Evolutionary conservation across 164 flowering plant species (phyloP), one percentile per base, ranked within the genome.

Genomic region (Protea cynaroides): DNA sequence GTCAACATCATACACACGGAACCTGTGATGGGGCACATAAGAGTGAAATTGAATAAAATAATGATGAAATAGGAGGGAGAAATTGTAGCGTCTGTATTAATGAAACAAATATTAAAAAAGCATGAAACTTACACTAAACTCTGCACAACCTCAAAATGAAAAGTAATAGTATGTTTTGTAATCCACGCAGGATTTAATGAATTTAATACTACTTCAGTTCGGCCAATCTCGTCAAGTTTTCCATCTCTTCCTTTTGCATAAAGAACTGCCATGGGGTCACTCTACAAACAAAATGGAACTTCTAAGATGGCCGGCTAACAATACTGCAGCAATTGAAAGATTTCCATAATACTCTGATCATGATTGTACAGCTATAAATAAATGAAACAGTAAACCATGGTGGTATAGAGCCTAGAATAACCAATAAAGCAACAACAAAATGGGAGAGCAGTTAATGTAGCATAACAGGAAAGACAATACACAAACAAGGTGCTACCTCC

Each of bases 1-100:
- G 74, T 90, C 95, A 66, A 89, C 81, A 76, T 93, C 95, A 81
- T 81, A 93, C 46, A 89, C 75, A 72, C 71, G 86, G 63, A 89
- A 89, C 86, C 97, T 93, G 92, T 58, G 44, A 68, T 65, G 72
- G 46, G 37, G 56, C 62, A 63, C 19, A 69, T 58, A 21, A 74
- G 15, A 62, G 62, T 40, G 17, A 40, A 44, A 66, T 17, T 37
- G 59, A 43, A 62, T 5, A 52, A 50, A 19, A 61, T 17, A 36
- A 13, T 43, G 19, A n/a, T 24, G 17, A 36, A 62, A 51, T 53
- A 54, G 46, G 14, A 19, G 21, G 61, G 51, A 63, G 7, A 25
- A 21, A 21, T 23, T 5, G 51, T 18, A 38, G n/a, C 15, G 3
- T 43, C 55, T 37, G 34, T 64, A 66, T 21, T 7, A 54, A 52